Conservation (phyloP, 257 asterid genomes). For the Oldenlandia corymbosa region DNA sequence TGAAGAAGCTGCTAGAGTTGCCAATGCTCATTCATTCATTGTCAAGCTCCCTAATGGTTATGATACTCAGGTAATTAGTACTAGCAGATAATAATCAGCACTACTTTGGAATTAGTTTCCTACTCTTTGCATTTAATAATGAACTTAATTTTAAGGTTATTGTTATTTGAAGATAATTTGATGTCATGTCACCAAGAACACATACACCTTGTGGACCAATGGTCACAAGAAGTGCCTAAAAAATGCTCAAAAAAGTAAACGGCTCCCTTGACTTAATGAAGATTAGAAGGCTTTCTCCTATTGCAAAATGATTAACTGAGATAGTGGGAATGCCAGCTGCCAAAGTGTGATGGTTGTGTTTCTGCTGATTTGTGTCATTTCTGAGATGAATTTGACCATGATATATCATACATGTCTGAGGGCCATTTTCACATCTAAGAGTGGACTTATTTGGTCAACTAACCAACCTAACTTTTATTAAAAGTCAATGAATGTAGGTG, state of each 20-base stretch:
- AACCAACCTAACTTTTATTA: slow-evolving; percentile 30
- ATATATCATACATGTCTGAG: slow-evolving; percentile 14
- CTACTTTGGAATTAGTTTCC: no score
- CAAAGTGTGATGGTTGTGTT: slow-evolving; percentile 5
- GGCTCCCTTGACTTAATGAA: no score
- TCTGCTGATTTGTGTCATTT: slow-evolving; percentile 5
- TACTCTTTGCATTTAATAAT: no score
- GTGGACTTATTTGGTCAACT: slow-evolving; percentile 42
- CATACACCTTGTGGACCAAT: slow-evolving; percentile 1
- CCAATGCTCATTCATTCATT: slow-evolving; percentile 75
- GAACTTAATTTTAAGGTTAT: not conserved
- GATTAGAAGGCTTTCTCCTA: no score
- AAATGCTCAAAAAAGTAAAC: not conserved
- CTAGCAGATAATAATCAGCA: no score
- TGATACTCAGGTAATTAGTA: slow-evolving; percentile 57
- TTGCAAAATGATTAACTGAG: slow-evolving; percentile 20
- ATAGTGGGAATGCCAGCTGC: slow-evolving; percentile 24
- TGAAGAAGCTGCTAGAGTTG: slow-evolving; percentile 84
- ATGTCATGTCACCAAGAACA: slow-evolving; percentile 1
- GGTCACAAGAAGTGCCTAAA: slow-evolving; percentile 12
- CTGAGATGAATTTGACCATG: slow-evolving; percentile 4
- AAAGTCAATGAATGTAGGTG: slow-evolving; percentile 42
- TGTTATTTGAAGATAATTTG: not conserved
- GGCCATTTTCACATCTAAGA: slow-evolving; percentile 18
- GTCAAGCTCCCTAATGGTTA: slow-evolving; percentile 79